Conservation (phyloP, 805 yeast species). For the Starmerella powellii region DNA sequence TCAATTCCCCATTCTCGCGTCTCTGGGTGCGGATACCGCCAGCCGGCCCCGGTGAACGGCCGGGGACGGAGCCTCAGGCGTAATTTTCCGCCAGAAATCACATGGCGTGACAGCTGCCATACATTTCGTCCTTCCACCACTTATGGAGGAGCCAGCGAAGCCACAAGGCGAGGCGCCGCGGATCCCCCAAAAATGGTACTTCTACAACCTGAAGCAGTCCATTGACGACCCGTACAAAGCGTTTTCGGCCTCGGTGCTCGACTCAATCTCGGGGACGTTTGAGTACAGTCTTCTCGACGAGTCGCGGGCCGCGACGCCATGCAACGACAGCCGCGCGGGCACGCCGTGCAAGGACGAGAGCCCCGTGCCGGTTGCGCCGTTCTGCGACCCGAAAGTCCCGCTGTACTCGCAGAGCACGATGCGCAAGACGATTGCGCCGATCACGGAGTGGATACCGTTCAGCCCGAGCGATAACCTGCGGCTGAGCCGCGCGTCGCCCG, state of each 20-base stretch:
- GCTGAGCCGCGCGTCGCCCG: conserved; percentile 18
- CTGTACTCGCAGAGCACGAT: conserved; percentile 23
- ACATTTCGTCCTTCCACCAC: neutral
- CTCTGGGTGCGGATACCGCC: too few species aligned
- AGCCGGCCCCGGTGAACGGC: too few species aligned
- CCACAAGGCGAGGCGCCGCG: neutral
- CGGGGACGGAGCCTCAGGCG: too few species aligned
- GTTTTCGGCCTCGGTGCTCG: conserved; percentile 13
- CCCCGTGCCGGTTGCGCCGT: neutral
- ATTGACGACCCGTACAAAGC: conserved; percentile 20
- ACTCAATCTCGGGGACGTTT: conserved; percentile 7
- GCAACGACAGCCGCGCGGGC: neutral
- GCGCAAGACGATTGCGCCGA: conserved; percentile 24
- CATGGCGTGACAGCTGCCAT: neutral
- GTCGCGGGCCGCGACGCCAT: too few species aligned
- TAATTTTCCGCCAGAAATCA: neutral
- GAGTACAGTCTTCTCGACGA: neutral
- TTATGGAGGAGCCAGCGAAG: neutral
- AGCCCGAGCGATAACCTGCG: conserved; percentile 29
- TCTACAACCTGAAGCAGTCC: conserved; percentile 19
- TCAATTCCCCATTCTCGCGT: too few species aligned
- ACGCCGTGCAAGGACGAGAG: neutral
- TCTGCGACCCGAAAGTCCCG: neutral
- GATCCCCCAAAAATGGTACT: conserved; percentile 18
- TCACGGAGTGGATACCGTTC: conserved; percentile 31